Evolutionary conservation across 1,284 basidiomycete genomes (phyloP).

Genomic region (Rhodotorula sp.): DNA sequence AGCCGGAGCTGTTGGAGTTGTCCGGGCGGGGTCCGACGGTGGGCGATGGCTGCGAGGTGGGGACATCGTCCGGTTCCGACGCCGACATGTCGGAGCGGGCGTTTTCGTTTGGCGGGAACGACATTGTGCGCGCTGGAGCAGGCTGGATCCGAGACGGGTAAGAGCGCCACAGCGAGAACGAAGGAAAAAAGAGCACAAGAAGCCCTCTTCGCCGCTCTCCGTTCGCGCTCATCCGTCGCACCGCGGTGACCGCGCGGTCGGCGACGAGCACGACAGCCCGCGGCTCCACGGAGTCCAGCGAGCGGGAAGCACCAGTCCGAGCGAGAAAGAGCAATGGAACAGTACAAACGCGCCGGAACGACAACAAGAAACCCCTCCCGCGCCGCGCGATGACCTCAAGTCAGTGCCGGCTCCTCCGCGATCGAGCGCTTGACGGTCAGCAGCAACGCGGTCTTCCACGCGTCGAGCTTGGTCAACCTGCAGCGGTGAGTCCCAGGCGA

Average conservation of each 20-base stretch:
- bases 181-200: background rate
- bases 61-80: background rate
- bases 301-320: background rate
- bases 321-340: background rate
- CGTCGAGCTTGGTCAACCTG: constrained; percentile 83
- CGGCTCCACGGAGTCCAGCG: background rate
- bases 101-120: background rate
- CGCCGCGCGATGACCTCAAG: background rate
- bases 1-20: background rate
- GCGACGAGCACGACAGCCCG: too few relatives aligned
- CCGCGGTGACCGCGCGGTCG: too few relatives aligned
- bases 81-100: background rate
- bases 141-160: background rate
- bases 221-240: background rate
- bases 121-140: background rate
- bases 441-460: constrained; percentile 77
- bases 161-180: background rate
- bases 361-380: background rate
- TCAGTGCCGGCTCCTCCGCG: constrained; percentile 58
- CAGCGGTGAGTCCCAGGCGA: constrained; percentile 47
- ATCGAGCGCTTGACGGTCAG: constrained; percentile 83
- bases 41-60: background rate
- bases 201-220: too few relatives aligned
- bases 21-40: background rate
- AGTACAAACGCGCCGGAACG: background rate